Evolutionary conservation across 2,329 filamentous ascomycete species (phyloP), one percentile per base, ranked within the genome.

Genomic region (Hypoxylon sp.): DNA sequence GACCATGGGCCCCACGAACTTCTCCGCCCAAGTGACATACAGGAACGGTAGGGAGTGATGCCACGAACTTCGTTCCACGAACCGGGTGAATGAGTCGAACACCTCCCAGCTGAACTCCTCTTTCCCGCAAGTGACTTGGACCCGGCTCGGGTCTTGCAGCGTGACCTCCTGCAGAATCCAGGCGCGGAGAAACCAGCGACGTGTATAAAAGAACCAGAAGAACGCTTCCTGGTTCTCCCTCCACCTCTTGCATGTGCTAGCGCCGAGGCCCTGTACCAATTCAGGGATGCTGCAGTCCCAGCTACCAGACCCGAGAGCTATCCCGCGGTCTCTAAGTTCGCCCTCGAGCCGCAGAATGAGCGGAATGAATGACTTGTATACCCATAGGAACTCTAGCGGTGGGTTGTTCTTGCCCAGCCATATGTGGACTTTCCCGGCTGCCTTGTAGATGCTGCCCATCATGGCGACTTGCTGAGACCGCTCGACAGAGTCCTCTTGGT

Each of bases 331-430:
- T 41, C 37, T 17, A 6, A 41, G 6, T 41, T 41, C 37, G 37
- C 37, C 2, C n/a, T 41, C 37, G 37, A 41, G 37, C 37, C n/a
- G 37, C 6, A 41, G 37, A 17, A 41, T 41, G 7, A 17, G 37
- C 17, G 37, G 37, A 19, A 41, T 41, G 37, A 41, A 41, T n/a
- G 37, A 41, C 37, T 19, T 41, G 6, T 10, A 41, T 7, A 41
- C 37, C 37, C 37, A 41, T n/a, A 41, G 37, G 2, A 41, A 41
- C 37, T 41, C n/a, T 19, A n/a, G 37, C 6, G 37, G 19, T 6
- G 37, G 37, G 8, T 41, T 41, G n/a, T 41, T 41, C 37, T 41
- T 41, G n/a, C 37, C 37, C 37, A 41, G 37, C 37, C 37, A 41
- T 10, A 41, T n/a, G 17, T 41, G n/a, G 4, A 41, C 37, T 1